Evolutionary conservation across 1,284 basidiomycete genomes (phyloP), one percentile per base, ranked within the genome.

Genomic region (Ustilago shanxiensis): DNA sequence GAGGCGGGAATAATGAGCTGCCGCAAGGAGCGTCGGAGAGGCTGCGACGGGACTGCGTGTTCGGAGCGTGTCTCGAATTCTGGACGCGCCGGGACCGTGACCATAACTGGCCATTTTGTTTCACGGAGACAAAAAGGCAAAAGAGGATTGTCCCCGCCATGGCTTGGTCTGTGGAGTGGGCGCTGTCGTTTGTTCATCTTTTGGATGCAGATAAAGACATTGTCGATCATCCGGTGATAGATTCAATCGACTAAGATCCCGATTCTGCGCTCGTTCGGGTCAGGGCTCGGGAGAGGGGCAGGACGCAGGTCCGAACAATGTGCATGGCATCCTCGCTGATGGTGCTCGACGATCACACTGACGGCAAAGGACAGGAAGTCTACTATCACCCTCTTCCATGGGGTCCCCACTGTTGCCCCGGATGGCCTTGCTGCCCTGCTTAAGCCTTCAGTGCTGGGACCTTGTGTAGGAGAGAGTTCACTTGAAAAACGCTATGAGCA

Each of bases 401-500:
- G n/a, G n/a, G n/a, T n/a, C n/a, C n/a, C n/a, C n/a, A n/a, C n/a
- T n/a, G n/a, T n/a, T n/a, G 37, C 37, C 37, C 4, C 13, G 14
- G 18, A 39, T 39, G 37, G 37, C 6, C 37, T n/a, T n/a, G n/a
- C n/a, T n/a, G n/a, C n/a, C n/a, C n/a, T n/a, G n/a, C n/a, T n/a
- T n/a, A n/a, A n/a, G n/a, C n/a, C n/a, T n/a, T n/a, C n/a, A n/a
- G n/a, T n/a, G n/a, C n/a, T n/a, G n/a, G n/a, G n/a, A n/a, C n/a
- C n/a, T n/a, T n/a, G n/a, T n/a, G 29, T 16, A 22, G 16, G 29
- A 5, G 6, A n/a, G 13, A 1, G 29, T 11, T 52, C 60, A 79
- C 60, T 83, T 84, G 60, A 85, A 73, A 3, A 77, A 55, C 3
- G 79, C 80, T 50, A 85, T 84, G 9, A 85, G 53, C 8, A 84